Conservation (phyloP, 345 rosid species). For the Fremontodendron californicum region DNA sequence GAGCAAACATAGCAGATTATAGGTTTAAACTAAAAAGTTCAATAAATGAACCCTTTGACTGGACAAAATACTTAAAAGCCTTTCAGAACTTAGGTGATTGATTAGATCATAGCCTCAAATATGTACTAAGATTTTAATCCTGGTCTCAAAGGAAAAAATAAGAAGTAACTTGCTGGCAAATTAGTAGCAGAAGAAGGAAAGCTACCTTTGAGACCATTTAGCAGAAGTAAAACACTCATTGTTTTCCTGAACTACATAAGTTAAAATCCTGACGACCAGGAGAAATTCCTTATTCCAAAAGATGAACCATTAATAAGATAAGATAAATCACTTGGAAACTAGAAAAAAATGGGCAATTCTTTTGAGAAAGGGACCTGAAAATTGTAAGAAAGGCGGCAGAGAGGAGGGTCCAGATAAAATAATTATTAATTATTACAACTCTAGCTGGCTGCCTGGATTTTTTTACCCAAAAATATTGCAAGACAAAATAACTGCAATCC, state of each 20-base stretch:
- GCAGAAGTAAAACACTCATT: constrained; percentile 5
- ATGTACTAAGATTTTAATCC: not conserved
- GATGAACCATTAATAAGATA: not conserved
- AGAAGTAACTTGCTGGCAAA: no score
- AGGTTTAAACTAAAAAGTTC: not conserved
- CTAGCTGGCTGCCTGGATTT: not conserved
- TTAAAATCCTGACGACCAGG: constrained; percentile 1
- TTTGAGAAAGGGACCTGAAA: not conserved
- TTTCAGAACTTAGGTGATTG: not conserved
- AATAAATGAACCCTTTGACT: no score
- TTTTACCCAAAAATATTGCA: not conserved
- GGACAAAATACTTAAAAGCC: no score
- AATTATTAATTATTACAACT: not conserved
- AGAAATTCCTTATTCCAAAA: not conserved
- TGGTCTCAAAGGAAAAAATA: not conserved
- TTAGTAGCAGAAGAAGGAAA: not conserved
- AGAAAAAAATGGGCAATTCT: not conserved
- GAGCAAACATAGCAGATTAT: no score
- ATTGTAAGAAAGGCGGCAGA: not conserved
- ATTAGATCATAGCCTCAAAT: not conserved
- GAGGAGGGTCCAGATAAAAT: not conserved
- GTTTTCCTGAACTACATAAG: not conserved
- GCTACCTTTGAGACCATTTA: constrained; percentile 6
- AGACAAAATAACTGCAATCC: not conserved
- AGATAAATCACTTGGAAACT: not conserved